A percentile compares a stretch with the other conserved stretches of the same genome.
Conservation (phyloP, 177 flowering plant genomes). For the Telopea speciosissima region DNA sequence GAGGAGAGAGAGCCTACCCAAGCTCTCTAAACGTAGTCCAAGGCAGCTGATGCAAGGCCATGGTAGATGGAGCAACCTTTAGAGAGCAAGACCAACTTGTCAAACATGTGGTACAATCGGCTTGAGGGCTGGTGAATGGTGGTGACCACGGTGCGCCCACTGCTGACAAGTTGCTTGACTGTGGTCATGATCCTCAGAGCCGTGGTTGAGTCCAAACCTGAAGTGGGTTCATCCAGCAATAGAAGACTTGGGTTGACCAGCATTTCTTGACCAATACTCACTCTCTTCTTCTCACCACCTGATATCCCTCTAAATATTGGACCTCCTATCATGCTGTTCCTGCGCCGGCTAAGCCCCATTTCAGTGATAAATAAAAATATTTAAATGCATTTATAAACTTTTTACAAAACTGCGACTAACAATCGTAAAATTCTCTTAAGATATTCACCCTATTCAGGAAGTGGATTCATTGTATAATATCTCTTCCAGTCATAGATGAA, state of each 20-base stretch:
- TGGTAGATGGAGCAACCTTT: constrained; percentile 79
- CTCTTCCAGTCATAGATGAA: too few species aligned
- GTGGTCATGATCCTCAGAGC: constrained; percentile 67
- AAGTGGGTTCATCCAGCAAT: constrained; percentile 86
- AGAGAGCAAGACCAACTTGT: constrained; percentile 74
- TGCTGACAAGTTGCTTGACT: constrained; percentile 58
- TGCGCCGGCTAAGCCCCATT: constrained; percentile 51
- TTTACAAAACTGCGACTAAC: too few species aligned
- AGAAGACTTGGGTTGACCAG: constrained; percentile 76
- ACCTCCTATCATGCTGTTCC: constrained; percentile 82
- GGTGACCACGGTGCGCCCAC: constrained; percentile 77
- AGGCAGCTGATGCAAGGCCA: constrained; percentile 74
- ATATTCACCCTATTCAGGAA: too few species aligned
- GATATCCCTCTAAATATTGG: constrained; percentile 76
- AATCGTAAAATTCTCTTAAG: too few species aligned
- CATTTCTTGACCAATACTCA: constrained; percentile 93
- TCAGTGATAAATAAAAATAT: too few species aligned
- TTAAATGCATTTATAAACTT: too few species aligned
- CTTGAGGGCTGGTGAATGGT: constrained; percentile 97
- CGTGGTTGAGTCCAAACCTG: constrained; percentile 90
- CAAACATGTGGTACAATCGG: constrained; percentile 89
- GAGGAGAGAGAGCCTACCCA: too few species aligned
- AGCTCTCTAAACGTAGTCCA: constrained; percentile 81
- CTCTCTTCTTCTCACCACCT: constrained; percentile 90
- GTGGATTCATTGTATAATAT: too few species aligned